Evolutionary conservation across 495 filamentous ascomycete genomes (phyloP).

Genomic region (Penicillium antarcticum): DNA sequence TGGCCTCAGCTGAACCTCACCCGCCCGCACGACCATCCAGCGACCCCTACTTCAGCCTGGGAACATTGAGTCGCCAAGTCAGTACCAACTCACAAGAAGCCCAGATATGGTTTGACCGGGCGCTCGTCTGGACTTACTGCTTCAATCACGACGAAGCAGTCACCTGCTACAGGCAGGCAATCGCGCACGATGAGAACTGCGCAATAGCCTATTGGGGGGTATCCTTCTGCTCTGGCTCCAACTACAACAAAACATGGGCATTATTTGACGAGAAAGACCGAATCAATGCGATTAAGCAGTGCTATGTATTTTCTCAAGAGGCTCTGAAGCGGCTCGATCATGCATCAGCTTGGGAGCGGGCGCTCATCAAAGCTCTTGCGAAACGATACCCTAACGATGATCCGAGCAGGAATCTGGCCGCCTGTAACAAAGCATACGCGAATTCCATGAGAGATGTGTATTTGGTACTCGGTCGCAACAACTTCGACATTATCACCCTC

Average conservation of each 20-base stretch:
- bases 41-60: conserved; percentile 53
- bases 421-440: conserved; percentile 51
- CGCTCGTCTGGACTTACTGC: conserved; percentile 56
- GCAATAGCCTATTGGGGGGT: conserved; percentile 62
- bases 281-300: conserved; percentile 30
- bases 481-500: conserved; percentile 54
- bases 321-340: conserved; percentile 27
- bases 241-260: conserved; percentile 68
- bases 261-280: conserved; percentile 53
- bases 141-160: conserved; percentile 63
- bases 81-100: conserved; percentile 38
- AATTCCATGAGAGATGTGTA: conserved; percentile 54
- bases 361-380: conserved; percentile 50
- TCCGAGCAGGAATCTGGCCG: conserved; percentile 31
- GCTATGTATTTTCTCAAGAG: conserved; percentile 30
- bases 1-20: background rate
- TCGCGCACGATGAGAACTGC: conserved; percentile 45
- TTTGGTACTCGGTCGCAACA: conserved; percentile 32
- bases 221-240: conserved; percentile 59
- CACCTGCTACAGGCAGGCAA: conserved; percentile 55
- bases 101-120: conserved; percentile 57
- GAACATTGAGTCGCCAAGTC: conserved; percentile 43
- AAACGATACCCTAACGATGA: conserved; percentile 44
- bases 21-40: conserved; percentile 5
- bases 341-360: conserved; percentile 40